Percentiles rank a stretch among this genome's conserved stretches.
Conservation (phyloP, 2,329 filamentous ascomycete species). For the Diplodia corticola region DNA sequence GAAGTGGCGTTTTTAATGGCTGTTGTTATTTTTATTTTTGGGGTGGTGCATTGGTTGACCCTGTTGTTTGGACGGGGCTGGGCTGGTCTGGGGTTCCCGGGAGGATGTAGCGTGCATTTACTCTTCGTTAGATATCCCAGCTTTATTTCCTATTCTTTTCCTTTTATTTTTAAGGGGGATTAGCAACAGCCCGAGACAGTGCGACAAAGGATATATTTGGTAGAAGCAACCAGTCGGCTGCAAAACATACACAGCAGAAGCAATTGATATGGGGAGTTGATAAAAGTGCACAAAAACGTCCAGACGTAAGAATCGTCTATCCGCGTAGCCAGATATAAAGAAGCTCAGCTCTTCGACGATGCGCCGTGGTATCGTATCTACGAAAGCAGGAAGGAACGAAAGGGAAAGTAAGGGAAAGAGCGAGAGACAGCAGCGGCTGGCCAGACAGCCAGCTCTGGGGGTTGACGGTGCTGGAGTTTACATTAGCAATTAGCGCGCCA, state of each 20-base stretch:
- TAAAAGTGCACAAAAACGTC: too few species aligned
- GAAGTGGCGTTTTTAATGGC: neutral
- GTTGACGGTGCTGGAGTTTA: neutral
- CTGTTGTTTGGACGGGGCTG: neutral
- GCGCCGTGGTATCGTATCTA: neutral
- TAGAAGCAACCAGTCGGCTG: neutral
- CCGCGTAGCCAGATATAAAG: too few species aligned
- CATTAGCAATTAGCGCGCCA: slow-evolving; percentile 19
- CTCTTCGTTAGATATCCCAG: neutral
- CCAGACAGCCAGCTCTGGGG: too few species aligned
- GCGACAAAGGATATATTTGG: neutral
- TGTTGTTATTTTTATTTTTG: too few species aligned
- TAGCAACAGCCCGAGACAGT: neutral
- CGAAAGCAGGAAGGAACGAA: neutral
- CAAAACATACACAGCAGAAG: too few species aligned
- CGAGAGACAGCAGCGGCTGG: too few species aligned
- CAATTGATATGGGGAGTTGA: too few species aligned
- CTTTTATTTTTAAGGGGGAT: neutral
- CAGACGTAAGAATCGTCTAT: too few species aligned
- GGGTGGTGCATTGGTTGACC: neutral
- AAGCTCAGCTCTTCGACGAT: too few species aligned
- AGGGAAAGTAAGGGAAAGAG: neutral
- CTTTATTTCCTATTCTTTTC: neutral
- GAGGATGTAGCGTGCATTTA: neutral
- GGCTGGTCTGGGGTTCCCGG: neutral